Base-by-base conservation (phyloP, 306 rosid genomes). In the Fagus crenata region DNA sequence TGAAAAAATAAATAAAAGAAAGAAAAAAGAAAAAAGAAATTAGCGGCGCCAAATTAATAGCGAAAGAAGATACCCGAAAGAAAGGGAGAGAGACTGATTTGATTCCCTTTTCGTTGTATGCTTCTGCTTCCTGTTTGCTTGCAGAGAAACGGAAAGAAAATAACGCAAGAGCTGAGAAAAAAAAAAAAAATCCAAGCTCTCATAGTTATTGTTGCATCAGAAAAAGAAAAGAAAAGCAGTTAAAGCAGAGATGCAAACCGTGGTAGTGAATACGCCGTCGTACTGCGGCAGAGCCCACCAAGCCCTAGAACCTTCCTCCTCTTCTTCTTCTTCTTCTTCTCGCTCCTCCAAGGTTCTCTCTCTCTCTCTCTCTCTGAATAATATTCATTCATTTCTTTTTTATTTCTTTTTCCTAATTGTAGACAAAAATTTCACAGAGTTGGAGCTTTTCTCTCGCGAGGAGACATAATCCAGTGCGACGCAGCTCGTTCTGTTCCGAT, bases 221-320 rank as follows among this genome's bases (percentile, higher is more conserved):
- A 17, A 4, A 31, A 32, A 42, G 4, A 28, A 46, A 49, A 53
- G 15, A 41, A 58, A 49, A 8, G 9, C 1, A 12, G n/a, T 53
- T 74, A 9, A 71, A 55, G 33, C 54, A 53, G 59, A 49, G 46
- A 90, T 94, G 97, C 88, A 84, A 63, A 89, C 77, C 58, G 82
- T 84, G 78, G 84, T 81, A 77, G 82, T 87, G 73, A 92, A 89
- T 76, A 72, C 93, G 3, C 85, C 83, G 8, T 63, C 89, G 1
- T 84, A 41, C 75, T 75, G 79, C 82, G 33, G 78, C 82, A 39
- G 79, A 60, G 74, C 85, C 68, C 88, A 39, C 17, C 86, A 63
- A 83, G 49, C 69, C 70, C 76, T 79, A 2, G 74, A 80, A 75
- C 65, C 75, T 36, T 81, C 87, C 33, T 61, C 78, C 1, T 61